Percentiles rank a stretch among this genome's conserved stretches.
These are phyloP conservation scores for Boeremia exigua DNA, from an alignment of 2,329 filamentous ascomycete genomes.

Conservation along the genomic window DNA sequence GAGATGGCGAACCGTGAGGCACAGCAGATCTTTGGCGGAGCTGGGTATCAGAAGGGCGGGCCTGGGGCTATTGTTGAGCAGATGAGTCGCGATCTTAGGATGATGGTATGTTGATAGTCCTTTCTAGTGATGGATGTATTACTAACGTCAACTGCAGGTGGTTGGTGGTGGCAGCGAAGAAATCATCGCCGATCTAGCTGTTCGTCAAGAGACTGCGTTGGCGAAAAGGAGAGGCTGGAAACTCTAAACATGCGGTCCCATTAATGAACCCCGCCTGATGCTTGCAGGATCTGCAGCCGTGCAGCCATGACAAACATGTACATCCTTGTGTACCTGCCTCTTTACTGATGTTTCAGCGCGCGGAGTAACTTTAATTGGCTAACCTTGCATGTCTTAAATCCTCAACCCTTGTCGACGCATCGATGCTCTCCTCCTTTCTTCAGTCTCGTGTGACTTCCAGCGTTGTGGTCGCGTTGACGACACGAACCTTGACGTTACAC, in stretches of 20 bases:
- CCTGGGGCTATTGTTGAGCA: slow-evolving; percentile 60
- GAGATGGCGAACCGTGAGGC: slow-evolving; percentile 60
- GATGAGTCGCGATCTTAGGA: slow-evolving; percentile 59
- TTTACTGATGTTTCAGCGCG: neutral
- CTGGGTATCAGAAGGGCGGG: slow-evolving; percentile 59
- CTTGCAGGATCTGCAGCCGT: slow-evolving; percentile 1
- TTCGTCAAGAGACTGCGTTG: slow-evolving; percentile 55
- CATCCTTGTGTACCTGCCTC: slow-evolving; percentile 7
- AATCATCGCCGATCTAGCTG: slow-evolving; percentile 59
- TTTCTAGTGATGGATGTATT: neutral
- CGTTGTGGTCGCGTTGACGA: neutral
- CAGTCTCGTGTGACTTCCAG: slow-evolving; percentile 12
- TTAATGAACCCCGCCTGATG: neutral
- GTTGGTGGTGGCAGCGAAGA: slow-evolving; percentile 62
- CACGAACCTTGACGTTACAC: slow-evolving; percentile 9
- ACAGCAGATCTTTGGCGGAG: slow-evolving; percentile 62
- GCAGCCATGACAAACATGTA: slow-evolving; percentile 1
- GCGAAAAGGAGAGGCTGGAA: slow-evolving; percentile 54
- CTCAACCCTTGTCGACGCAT: slow-evolving; percentile 3
- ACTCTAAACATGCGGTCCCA: slow-evolving; percentile 33
- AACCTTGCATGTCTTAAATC: slow-evolving; percentile 13
- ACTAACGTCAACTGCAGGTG: slow-evolving; percentile 35
- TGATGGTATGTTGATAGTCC: slow-evolving; percentile 54
- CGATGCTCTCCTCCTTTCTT: slow-evolving; percentile 13
- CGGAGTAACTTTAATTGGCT: slow-evolving; percentile 3